Evolutionary conservation across 163 green algal genomes (phyloP), one percentile per base, ranked within the genome.

Genomic region (Scenedesmus sp.): DNA sequence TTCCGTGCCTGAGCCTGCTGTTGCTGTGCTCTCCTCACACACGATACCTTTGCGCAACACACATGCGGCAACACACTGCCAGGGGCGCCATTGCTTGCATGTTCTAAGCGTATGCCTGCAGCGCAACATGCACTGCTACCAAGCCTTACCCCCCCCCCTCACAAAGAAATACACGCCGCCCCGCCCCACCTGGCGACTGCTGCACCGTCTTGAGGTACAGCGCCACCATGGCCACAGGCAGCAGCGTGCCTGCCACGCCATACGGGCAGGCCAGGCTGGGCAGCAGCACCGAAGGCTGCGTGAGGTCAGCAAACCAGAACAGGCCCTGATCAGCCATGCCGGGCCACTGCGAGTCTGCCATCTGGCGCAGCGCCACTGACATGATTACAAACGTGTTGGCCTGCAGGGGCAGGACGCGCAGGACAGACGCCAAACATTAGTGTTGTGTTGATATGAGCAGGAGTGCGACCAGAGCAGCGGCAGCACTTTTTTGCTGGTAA

Each of bases 281-380:
- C 8, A 70, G 66, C 46, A 79, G 13, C 54, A 90, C 90, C 26
- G 85, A 52, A 2, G 85, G 60, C 4, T 94, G 87, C 0, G 96
- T 97, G 34, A 99, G 94, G 94, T 99, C 96, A 4, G 88, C 60
- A 86, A 98, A 98, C 96, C 96, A 98, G 12, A 94, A 81, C 20
- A 89, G 0, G 13, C 97, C 97, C 79, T 96, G 96, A 9, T 20
- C 74, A 10, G 81, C 54, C 60, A 98, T 93, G 8, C 96, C 97
- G 7, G 96, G 94, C 96, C 96, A 98, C 20, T 81, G n/a, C 0
- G 55, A 12, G 8, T 20, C 73, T 18, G 76, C 56, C 90, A 93
- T 93, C 46, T 93, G 87, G n/a, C 90, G 90, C 62, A 93, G n/a
- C 2, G 90, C 85, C 16, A 67, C 85, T 20, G 85, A 91, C 90